Conservation (phyloP, 2,329 filamentous ascomycete species). For the Aspergillus versicolor region DNA sequence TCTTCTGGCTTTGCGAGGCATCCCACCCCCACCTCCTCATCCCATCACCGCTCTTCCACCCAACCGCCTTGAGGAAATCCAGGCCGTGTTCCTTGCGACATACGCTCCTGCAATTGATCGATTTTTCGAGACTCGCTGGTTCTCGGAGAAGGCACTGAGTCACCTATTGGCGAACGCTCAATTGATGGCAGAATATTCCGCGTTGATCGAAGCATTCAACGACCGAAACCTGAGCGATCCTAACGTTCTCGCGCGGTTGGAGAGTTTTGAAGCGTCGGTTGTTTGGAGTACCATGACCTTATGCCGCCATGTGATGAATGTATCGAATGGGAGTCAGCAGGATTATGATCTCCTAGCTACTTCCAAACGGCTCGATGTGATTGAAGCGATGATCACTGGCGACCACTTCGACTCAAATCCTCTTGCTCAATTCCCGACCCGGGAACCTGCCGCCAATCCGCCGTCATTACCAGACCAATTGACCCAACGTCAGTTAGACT, state of each 20-base stretch:
- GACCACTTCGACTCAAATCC: slow-evolving; percentile 59
- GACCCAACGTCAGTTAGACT: slow-evolving; percentile 66
- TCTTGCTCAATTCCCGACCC: slow-evolving; percentile 44
- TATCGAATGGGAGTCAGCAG: slow-evolving; percentile 37
- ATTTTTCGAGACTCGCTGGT: slow-evolving; percentile 84
- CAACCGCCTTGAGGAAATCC: slow-evolving; percentile 63
- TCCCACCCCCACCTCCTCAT: slow-evolving; percentile 58
- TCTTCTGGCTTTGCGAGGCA: slow-evolving; percentile 64
- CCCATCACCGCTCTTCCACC: slow-evolving; percentile 47
- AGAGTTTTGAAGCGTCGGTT: slow-evolving; percentile 59
- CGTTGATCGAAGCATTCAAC: slow-evolving; percentile 57
- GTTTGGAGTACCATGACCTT: slow-evolving; percentile 60
- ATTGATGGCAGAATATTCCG: slow-evolving; percentile 66
- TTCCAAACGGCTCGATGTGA: slow-evolving; percentile 68
- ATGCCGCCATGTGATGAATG: slow-evolving; percentile 45
- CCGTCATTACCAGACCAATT: slow-evolving; percentile 50
- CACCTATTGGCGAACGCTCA: slow-evolving; percentile 55
- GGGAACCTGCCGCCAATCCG: slow-evolving; percentile 36
- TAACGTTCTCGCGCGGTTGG: slow-evolving; percentile 37
- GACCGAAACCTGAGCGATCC: slow-evolving; percentile 36
- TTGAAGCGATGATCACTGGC: slow-evolving; percentile 75
- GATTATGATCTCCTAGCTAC: slow-evolving; percentile 64
- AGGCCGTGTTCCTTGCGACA: slow-evolving; percentile 70
- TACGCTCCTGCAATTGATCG: slow-evolving; percentile 73
- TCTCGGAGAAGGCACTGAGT: slow-evolving; percentile 56